Base-by-base conservation (phyloP, 345 rosid species). In the Linum lewisii region DNA sequence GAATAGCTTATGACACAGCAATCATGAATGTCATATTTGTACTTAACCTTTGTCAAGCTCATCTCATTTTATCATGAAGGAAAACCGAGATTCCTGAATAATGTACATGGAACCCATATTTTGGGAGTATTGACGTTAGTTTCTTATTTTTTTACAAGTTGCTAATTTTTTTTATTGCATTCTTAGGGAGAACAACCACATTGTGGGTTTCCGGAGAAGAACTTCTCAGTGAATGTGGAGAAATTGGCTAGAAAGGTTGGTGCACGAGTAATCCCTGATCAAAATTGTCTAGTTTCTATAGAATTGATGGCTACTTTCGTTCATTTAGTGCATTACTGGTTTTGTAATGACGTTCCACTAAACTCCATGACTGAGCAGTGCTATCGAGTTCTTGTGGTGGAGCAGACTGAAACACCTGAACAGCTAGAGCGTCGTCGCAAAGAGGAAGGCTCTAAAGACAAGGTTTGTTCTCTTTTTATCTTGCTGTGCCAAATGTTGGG, bases 371-470 rank as follows among this genome's bases (percentile, higher is more conserved):
- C 59, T 23, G 58, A 74, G 66, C 90, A 93, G 99, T 95, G 97
- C 42, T 85, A 85, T 80, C 86, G 97, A 72, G 96, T 93, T 79
- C 92, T 93, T 64, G 96, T 87, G 9, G 79, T 87, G 52, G 99
- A 93, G 80, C 99, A 89, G 79, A 93, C 97, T 24, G 97, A 93
- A 82, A 93, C 96, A 65, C 97, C 99, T 66, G 92, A 85, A 71
- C 99, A 89, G 72, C 77, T 93, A 72, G 99, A 89, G 73, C 76
- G 71, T 69, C 99, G 97, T 36, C 89, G 95, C 65, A 89, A 78
- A 72, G 94, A 84, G 67, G 80, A 79, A 67, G 96, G 99, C 65
- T 79, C 90, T 65, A 89, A 84, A 69, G 99, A 93, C 81, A 93
- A 85, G 90, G 99, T 89, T 45, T 59, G 63, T 52, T 21, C 20